Conservation (phyloP, 1,139 yeast species). For the Scheffersomyces illinoinensis region DNA sequence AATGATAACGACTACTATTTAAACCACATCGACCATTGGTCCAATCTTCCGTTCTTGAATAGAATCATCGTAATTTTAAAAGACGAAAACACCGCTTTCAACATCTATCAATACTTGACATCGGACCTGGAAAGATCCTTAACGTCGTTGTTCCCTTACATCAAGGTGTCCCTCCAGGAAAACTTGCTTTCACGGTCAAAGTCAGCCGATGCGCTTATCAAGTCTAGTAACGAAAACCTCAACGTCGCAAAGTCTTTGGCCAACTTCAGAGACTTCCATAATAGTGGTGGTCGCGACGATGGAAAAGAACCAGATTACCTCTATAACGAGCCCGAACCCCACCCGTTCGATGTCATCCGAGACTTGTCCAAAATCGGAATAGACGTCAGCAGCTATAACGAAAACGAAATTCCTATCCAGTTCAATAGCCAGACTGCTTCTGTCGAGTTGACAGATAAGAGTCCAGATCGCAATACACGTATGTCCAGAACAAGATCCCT, state of each 20-base stretch:
- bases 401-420: constrained; percentile 16
- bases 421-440: background rate
- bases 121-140: constrained; percentile 10
- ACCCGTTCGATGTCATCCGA: constrained; percentile 26
- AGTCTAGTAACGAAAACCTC: constrained; percentile 13
- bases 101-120: constrained; percentile 23
- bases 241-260: constrained; percentile 22
- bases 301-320: constrained; percentile 9
- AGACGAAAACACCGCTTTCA: constrained; percentile 30
- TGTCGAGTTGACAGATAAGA: constrained; percentile 18
- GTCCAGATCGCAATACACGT: constrained; percentile 2
- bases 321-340: constrained; percentile 44
- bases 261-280: constrained; percentile 28
- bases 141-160: constrained; percentile 14
- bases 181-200: constrained; percentile 41
- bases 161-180: constrained; percentile 42
- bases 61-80: constrained; percentile 43
- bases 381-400: constrained; percentile 25
- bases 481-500: constrained; percentile 24
- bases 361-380: constrained; percentile 35
- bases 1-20: constrained; percentile 24
- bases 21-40: constrained; percentile 43
- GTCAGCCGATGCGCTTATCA: constrained; percentile 33
- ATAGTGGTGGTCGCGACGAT: constrained; percentile 8
- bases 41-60: constrained; percentile 42